phyloP scores from a whole-genome alignment of 2,329 filamentous ascomycete genomes.

The Pseudogymnoascus sp. region DNA sequence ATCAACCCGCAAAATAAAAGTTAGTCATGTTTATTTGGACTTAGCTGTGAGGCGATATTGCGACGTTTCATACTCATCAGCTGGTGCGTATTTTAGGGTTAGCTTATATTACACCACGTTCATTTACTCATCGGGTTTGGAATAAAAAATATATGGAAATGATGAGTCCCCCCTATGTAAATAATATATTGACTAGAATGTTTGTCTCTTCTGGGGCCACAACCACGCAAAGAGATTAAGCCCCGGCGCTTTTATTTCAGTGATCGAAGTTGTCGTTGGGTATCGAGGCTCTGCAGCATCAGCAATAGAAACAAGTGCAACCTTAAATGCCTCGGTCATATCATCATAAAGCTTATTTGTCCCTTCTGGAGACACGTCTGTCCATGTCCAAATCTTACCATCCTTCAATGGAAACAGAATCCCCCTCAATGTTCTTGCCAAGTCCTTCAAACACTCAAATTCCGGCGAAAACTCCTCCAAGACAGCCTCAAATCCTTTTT shows the following conservation, averaged over 20 bases:
- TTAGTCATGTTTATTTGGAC: not conserved
- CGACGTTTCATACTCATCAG: too few species aligned
- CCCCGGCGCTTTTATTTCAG: not conserved
- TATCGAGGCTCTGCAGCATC: not conserved
- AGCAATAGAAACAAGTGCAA: not conserved
- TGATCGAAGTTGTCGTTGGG: not conserved
- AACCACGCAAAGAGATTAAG: too few species aligned
- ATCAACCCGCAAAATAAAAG: not conserved
- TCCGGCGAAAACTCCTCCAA: constrained; percentile 20
- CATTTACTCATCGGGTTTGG: too few species aligned
- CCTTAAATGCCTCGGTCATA: constrained; percentile 14
- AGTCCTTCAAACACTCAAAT: constrained; percentile 19
- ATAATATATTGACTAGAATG: too few species aligned
- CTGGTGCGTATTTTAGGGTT: too few species aligned
- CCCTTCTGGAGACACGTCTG: constrained; percentile 18
- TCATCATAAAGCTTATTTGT: constrained; percentile 18
- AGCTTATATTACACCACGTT: too few species aligned
- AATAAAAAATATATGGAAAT: too few species aligned
- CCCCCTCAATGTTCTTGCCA: constrained; percentile 17
- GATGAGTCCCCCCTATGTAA: too few species aligned
- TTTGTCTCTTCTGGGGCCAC: too few species aligned
- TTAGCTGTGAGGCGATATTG: not conserved
- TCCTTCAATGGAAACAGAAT: constrained; percentile 19
- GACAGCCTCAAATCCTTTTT: constrained; percentile 16
- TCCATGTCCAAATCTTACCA: constrained; percentile 20